Conservation (phyloP, 345 rosid species). For the Psidium guajava region DNA sequence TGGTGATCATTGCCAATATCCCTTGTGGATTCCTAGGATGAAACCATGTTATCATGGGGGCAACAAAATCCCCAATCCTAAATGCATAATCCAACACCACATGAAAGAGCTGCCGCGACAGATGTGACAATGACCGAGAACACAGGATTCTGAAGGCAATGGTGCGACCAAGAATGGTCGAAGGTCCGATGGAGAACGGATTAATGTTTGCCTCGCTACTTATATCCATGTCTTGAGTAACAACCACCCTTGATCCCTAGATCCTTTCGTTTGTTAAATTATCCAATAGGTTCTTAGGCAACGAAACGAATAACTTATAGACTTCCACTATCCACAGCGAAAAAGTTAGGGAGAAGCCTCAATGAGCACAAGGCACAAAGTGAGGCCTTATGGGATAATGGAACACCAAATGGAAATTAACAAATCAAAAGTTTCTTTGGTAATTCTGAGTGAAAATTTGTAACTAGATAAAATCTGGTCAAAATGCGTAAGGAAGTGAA, state of each 20-base stretch:
- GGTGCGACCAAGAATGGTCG: slow-evolving; percentile 67
- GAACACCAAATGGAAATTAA: neutral
- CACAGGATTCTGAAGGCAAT: slow-evolving; percentile 75
- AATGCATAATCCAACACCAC: slow-evolving; percentile 24
- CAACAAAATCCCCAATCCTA: slow-evolving; percentile 28
- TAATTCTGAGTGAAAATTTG: neutral
- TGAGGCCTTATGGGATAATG: neutral
- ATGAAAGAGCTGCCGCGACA: slow-evolving; percentile 38
- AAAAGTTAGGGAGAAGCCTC: neutral
- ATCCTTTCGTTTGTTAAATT: neutral
- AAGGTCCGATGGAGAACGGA: slow-evolving; percentile 81
- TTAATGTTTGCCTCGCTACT: slow-evolving; percentile 74
- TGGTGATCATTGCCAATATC: slow-evolving; percentile 77
- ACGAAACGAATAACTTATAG: neutral
- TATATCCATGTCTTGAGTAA: slow-evolving; percentile 51
- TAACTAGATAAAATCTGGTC: neutral
- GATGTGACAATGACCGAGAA: slow-evolving; percentile 64
- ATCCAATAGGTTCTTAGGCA: neutral
- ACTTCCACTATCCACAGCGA: neutral
- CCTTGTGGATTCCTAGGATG: slow-evolving; percentile 96
- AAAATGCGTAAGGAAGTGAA: neutral
- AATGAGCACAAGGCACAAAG: neutral
- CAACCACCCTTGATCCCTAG: neutral
- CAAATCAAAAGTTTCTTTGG: neutral
- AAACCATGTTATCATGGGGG: slow-evolving; percentile 69